Evolutionary conservation across 495 filamentous ascomycete genomes (phyloP), one percentile per base, ranked within the genome.

Genomic region (Cercophora scortea): DNA sequence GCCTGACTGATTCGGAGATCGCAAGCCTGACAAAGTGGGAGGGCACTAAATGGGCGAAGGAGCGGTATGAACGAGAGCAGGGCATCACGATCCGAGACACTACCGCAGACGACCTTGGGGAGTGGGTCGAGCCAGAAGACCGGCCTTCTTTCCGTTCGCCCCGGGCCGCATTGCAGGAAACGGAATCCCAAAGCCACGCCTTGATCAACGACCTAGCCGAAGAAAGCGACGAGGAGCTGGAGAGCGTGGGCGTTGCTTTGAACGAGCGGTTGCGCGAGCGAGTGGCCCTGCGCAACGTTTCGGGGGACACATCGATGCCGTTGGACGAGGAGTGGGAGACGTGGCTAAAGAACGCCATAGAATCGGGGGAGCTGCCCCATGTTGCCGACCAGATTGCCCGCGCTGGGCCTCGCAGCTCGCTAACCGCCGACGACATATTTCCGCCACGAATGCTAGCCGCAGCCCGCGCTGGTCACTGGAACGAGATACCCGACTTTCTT

Each of bases 31-130:
- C 90, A 55, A 86, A 86, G 60, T 96, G 90, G 90, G 89, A 95
- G 64, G 90, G 90, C n/a, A 95, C 90, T 47, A 85, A 86, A 58
- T 94, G 86, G 75, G 90, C 90, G 32, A 85, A 89, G 53, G 83
- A 92, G 63, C 80, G 85, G 12, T 95, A 86, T 64, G 90, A 96
- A 71, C 72, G 73, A 41, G 89, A 95, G 61, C 82, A 88, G 59
- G 81, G 83, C 3, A 74, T 85, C 44, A 74, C 61, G 17, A 89
- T 96, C 57, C 68, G 69, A 52, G 90, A 96, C 65, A 95, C 90
- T 4, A 89, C 90, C 1, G 82, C 82, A 50, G 79, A 88, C 60
- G 79, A 75, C 13, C 83, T 95, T 54, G 57, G 61, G 3, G 61
- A 71, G 32, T 83, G 72, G 69, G 68, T 75, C 18, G 74, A 78